Evolutionary conservation across 768 basidiomycete species (phyloP).

Genomic region (Hypholoma fasciculare): DNA sequence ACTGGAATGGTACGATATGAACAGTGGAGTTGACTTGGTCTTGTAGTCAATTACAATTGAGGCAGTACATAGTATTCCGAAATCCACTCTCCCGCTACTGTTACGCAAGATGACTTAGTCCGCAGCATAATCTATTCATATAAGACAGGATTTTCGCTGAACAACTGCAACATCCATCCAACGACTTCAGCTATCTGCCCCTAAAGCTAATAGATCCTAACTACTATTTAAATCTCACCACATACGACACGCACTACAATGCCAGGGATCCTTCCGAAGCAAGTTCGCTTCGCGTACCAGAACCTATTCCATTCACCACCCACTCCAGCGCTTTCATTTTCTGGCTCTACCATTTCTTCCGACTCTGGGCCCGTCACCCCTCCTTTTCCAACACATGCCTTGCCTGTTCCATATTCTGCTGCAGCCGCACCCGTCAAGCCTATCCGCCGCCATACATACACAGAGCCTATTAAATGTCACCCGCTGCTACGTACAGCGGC

Average conservation of each 20-base stretch:
- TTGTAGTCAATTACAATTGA: background rate
- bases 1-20: background rate
- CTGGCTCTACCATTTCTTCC: background rate
- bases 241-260: background rate
- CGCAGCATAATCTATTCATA: background rate
- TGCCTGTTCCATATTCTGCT: background rate
- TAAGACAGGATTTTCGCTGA: too few species aligned
- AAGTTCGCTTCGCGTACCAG: slow-evolving; percentile 5
- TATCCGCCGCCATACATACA: background rate
- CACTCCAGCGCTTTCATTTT: slow-evolving; percentile 3
- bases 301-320: slow-evolving; percentile 1
- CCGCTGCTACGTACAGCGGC: background rate
- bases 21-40: background rate
- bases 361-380: slow-evolving; percentile 1
- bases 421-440: background rate
- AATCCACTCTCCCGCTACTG: background rate
- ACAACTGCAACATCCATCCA: background rate
- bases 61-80: background rate
- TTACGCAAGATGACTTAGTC: background rate
- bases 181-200: background rate
- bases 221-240: background rate
- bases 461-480: background rate
- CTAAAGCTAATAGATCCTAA: background rate
- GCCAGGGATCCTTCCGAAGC: background rate
- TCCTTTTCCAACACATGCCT: background rate